Base-by-base conservation (phyloP, 2,329 filamentous ascomycete genomes). In the Hypoxylon sp. region DNA sequence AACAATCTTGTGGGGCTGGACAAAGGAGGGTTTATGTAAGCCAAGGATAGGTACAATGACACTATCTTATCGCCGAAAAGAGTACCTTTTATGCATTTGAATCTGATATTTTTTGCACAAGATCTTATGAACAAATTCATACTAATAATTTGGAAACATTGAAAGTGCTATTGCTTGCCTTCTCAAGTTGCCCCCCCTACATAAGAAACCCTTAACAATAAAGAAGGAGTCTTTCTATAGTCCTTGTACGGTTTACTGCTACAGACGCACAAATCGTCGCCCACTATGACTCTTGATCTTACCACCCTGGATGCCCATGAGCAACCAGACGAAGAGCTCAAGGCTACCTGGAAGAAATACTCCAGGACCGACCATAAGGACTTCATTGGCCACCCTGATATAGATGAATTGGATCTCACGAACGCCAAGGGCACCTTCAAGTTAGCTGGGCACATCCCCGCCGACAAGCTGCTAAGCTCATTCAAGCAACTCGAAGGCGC, bases 331-430 rank as follows among this genome's bases (percentile, higher is more conserved):
- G 87, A 90, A 11, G 79, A 83, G 53, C 83, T 98, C 71, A 89
- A 90, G 67, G 82, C 86, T 49, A 82, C 89, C 59, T 98, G 93
- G 87, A 97, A 97, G 79, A 82, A 81, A 45, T 93, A 91, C 73
- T 89, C 91, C 23, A 90, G 87, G 69, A 83, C 88, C 38, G 85
- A 89, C 0, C 79, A 84, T 2, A 74, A 80, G 6, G 82, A 83
- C 1, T 78, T 92, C n/a, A 74, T 83, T 5, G 72, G 81, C 9
- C 85, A 89, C 70, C 80, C 85, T 19, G 82, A 86, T 14, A 86
- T 92, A 69, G 84, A 89, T 58, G 86, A 92, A 63, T 73, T 86
- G 30, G 77, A 75, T 23, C 57, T 72, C 3, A 72, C 79, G 1
- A 78, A 80, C 10, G 78, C 80, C 25, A 78, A 78, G 1, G 78